phyloP scores from a whole-genome alignment of 495 filamentous ascomycete genomes.

The Hyphodiscus hymeniophilus region DNA sequence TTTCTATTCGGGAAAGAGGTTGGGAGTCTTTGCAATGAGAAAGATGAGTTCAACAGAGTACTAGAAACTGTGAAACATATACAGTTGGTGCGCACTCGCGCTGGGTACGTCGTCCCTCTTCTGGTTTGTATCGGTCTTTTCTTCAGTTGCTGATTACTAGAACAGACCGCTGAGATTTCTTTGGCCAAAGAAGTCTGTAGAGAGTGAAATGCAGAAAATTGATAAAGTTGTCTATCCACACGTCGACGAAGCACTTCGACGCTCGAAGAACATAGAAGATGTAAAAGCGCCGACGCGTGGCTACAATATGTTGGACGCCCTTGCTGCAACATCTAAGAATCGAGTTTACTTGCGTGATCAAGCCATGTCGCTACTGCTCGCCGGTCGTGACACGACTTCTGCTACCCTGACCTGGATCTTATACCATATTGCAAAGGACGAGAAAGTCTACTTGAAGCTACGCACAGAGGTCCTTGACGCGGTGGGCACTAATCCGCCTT shows the following conservation, averaged over 20 bases:
- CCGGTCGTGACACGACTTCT: constrained; percentile 49
- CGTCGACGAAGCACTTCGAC: background rate
- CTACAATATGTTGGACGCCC: background rate
- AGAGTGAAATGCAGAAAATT: no score
- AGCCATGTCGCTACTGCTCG: constrained; percentile 41
- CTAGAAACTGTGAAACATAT: no score
- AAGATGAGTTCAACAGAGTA: no score
- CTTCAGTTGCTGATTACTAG: no score
- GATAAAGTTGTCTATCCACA: background rate
- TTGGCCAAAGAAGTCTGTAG: no score
- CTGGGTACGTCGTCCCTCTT: no score
- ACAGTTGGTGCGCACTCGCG: no score
- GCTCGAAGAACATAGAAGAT: background rate
- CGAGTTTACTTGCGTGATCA: constrained; percentile 33
- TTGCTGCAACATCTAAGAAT: background rate
- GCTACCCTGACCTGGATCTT: constrained; percentile 31
- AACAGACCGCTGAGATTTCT: no score
- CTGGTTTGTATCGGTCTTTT: no score
- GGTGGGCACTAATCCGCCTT: background rate
- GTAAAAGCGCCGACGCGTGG: background rate
- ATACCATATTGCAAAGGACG: background rate
- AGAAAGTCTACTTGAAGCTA: background rate
- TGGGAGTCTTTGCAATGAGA: no score
- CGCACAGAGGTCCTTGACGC: background rate
- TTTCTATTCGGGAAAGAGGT: no score